Conservation (phyloP, 495 filamentous ascomycete genomes). For the Acidiella bohemica region DNA sequence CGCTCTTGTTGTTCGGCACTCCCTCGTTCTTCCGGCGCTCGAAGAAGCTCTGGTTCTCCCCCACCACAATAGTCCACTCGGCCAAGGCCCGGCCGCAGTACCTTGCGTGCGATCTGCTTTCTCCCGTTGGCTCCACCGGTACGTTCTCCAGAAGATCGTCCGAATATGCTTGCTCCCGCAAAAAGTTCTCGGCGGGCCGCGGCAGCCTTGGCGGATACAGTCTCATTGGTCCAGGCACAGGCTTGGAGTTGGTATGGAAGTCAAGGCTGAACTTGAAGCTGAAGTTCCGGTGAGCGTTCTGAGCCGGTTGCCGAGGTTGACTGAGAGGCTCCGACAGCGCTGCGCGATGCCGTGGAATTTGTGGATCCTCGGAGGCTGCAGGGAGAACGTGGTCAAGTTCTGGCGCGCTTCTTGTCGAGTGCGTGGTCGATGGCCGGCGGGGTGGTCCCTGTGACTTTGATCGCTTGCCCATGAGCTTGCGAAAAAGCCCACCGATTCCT, state of each 20-base stretch:
- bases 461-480: constrained; percentile 13
- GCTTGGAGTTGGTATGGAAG: constrained; percentile 48
- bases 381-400: not conserved
- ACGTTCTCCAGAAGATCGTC: constrained; percentile 8
- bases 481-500: constrained; percentile 15
- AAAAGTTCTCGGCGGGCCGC: constrained; percentile 46
- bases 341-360: not conserved
- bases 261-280: constrained; percentile 72
- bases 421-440: not conserved
- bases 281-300: constrained; percentile 42
- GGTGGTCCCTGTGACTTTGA: constrained; percentile 16
- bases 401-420: not conserved
- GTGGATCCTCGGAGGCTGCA: constrained; percentile 12
- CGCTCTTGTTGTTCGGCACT: constrained; percentile 54
- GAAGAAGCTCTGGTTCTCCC: constrained; percentile 85
- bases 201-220: constrained; percentile 68
- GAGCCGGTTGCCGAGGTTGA: not conserved
- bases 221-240: constrained; percentile 39
- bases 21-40: constrained; percentile 78
- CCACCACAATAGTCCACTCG: constrained; percentile 76
- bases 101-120: constrained; percentile 36
- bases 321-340: not conserved
- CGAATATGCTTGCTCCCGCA: constrained; percentile 28
- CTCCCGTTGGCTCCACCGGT: constrained; percentile 23
- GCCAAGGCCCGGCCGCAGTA: constrained; percentile 82